Conservation (phyloP, 129 eudicot species). For the Flaveria sonorensis region DNA sequence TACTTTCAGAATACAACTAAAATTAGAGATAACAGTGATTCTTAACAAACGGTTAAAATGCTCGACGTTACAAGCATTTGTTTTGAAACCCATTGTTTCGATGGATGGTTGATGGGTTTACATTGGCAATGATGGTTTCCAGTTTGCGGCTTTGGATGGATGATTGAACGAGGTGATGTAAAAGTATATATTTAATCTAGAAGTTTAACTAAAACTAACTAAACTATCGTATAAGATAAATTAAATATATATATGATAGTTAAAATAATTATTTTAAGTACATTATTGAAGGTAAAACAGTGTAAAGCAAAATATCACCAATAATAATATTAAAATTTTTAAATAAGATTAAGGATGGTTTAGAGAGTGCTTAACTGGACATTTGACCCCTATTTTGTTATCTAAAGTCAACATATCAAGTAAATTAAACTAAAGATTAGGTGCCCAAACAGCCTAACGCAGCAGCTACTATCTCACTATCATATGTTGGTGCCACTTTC, state of each 20-base stretch:
- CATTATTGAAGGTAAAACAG: background rate
- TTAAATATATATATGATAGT: background rate
- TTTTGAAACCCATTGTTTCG: background rate
- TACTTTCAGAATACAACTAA: too few relatives aligned
- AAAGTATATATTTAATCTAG: background rate
- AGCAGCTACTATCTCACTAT: slow-evolving; percentile 39
- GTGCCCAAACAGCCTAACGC: slow-evolving; percentile 24
- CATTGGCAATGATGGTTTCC: background rate
- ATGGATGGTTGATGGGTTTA: background rate
- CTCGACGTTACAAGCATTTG: background rate
- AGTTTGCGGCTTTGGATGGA: background rate
- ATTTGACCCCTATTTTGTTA: background rate
- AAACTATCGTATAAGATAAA: background rate
- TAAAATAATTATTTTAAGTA: background rate
- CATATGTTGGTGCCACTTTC: slow-evolving; percentile 40
- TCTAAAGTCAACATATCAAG: slow-evolving; percentile 28
- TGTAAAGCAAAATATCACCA: background rate
- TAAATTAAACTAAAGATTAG: slow-evolving; percentile 17
- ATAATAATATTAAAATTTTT: background rate
- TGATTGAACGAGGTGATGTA: background rate
- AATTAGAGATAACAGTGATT: too few relatives aligned
- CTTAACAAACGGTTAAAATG: too few relatives aligned
- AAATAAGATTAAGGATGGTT: background rate
- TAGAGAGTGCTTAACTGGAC: background rate
- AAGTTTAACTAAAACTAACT: too few relatives aligned